phyloP scores from a whole-genome alignment of 495 filamentous ascomycete species.

The Tuber umbilicatum region DNA sequence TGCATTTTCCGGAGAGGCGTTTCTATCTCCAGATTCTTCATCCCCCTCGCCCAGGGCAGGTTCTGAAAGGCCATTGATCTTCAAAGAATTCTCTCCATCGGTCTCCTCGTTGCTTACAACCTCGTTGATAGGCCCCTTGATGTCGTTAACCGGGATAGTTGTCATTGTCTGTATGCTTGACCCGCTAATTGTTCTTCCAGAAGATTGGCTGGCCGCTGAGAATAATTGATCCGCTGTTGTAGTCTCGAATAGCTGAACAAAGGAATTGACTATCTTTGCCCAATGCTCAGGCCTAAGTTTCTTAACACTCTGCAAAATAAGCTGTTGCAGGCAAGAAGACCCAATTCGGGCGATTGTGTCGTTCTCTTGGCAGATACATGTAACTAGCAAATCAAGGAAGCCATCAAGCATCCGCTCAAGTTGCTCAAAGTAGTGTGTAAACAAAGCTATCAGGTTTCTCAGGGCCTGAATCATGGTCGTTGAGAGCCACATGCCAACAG shows the following conservation, averaged over 20 bases:
- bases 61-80: slow-evolving; percentile 54
- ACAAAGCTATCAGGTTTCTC: slow-evolving; percentile 94
- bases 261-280: slow-evolving; percentile 86
- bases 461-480: slow-evolving; percentile 99
- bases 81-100: slow-evolving; percentile 52
- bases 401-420: slow-evolving; percentile 95
- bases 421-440: slow-evolving; percentile 95
- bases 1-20: slow-evolving; percentile 44
- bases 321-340: slow-evolving; percentile 91
- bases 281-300: slow-evolving; percentile 85
- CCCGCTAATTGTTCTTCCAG: slow-evolving; percentile 23
- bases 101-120: slow-evolving; percentile 40
- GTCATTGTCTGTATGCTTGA: slow-evolving; percentile 37
- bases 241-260: slow-evolving; percentile 87
- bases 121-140: slow-evolving; percentile 39
- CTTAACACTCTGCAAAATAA: slow-evolving; percentile 89
- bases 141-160: slow-evolving; percentile 30
- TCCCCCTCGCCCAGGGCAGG: slow-evolving; percentile 36
- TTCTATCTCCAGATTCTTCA: slow-evolving; percentile 7
- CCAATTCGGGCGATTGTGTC: slow-evolving; percentile 97
- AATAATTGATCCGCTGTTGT: slow-evolving; percentile 94
- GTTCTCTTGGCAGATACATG: slow-evolving; percentile 98
- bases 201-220: slow-evolving; percentile 53
- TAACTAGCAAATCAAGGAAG: slow-evolving; percentile 82
- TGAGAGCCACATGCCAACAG: slow-evolving; percentile 96